Base-by-base conservation (phyloP, 345 rosid species). In the Citrus sp. region DNA sequence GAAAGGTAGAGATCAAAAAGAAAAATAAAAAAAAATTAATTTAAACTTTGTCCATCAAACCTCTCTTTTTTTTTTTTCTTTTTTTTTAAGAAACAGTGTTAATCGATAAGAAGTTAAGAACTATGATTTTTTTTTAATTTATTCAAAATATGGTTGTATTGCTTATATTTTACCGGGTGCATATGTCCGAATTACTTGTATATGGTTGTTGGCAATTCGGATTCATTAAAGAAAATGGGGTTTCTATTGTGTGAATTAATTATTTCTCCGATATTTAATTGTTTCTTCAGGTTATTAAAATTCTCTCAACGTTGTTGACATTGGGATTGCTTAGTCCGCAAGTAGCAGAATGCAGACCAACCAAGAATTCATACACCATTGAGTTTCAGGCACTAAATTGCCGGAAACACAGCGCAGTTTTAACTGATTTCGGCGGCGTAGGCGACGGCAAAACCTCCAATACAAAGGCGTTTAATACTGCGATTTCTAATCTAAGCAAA, bases 401-500 rank as follows among this genome's bases (percentile, higher is more conserved):
- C 56, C 88, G 98, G 1, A 91, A 87, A 72, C 97, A 94, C 76
- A 90, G 67, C 19, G 94, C 94, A 0, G 37, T 81, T 10, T 14
- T 93, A 67, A 85, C 92, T 0, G 95, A 94, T 74, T 92, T 90
- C 71, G 98, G 98, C 6, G 98, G 85, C 1, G 89, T 90, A 4
- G 93, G 95, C 2, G 95, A 93, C 34, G 98, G 98, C 2, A 92
- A 90, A 81, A 93, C 93, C 6, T 82, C 81, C 0, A 94, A 90
- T 72, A 94, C 94, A 22, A 80, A 86, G 76, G 95, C 87, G 0
- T 94, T 94, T 49, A 66, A 49, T 49, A n/a, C 60, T 4, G 94
- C 97, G 9, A 82, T 92, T 35, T 78, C 74, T 1, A 84, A 89
- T 28, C 90, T 94, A 21, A 87, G 90, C 78, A 37, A 73, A 40